phyloP scores from a whole-genome alignment of 345 rosid genomes.

The Hirschfeldia incana region DNA sequence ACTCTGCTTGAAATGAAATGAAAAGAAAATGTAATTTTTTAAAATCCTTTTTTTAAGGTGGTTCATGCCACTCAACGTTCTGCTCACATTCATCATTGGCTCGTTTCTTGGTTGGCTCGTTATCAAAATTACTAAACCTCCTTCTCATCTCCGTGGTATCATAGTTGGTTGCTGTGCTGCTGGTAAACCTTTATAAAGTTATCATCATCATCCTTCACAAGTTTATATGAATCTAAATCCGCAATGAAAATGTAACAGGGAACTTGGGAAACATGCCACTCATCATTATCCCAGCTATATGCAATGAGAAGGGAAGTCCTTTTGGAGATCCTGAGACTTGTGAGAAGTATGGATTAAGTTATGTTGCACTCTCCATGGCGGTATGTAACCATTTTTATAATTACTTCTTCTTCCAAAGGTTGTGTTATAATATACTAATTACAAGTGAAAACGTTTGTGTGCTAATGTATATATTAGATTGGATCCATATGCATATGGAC shows the following conservation, averaged over 20 bases:
- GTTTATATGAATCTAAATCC: too few species aligned
- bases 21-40: background rate
- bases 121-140: conserved; percentile 49
- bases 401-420: background rate
- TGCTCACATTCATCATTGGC: conserved; percentile 56
- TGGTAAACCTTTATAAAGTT: background rate
- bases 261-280: conserved; percentile 68
- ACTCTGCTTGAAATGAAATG: background rate
- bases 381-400: conserved; percentile 37
- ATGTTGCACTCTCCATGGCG: conserved; percentile 70
- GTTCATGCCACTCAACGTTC: conserved; percentile 63
- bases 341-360: conserved; percentile 51
- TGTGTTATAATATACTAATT: background rate
- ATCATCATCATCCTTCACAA: background rate
- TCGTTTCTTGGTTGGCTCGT: conserved; percentile 56
- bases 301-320: conserved; percentile 65
- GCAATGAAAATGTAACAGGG: conserved; percentile 39
- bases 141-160: conserved; percentile 46
- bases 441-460: background rate
- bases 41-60: conserved; percentile 37
- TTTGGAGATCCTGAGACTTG: conserved; percentile 61
- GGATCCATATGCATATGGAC: conserved; percentile 71
- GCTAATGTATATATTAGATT: conserved; percentile 38
- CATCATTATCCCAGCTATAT: conserved; percentile 66
- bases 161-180: conserved; percentile 36